Conservation (phyloP, 2,329 filamentous ascomycete genomes). For the Rachicladosporium sp. region DNA sequence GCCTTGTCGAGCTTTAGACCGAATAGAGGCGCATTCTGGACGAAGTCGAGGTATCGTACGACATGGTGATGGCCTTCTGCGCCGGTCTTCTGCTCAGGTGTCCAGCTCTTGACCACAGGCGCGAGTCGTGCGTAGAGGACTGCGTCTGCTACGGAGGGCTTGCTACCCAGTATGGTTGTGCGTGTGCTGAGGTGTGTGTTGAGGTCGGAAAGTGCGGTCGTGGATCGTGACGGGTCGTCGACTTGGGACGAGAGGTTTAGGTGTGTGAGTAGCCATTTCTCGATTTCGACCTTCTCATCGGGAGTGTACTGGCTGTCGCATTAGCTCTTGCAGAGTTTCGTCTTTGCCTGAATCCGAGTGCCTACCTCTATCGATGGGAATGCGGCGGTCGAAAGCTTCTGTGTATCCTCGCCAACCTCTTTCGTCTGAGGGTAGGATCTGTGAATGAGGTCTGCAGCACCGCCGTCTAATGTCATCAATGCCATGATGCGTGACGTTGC, state of each 20-base stretch:
- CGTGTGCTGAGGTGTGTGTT: conserved; percentile 80
- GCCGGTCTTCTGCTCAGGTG: conserved; percentile 74
- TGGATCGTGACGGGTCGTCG: conserved; percentile 44
- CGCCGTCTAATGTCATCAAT: too few relatives aligned
- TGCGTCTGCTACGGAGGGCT: conserved; percentile 79
- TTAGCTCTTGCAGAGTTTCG: too few relatives aligned
- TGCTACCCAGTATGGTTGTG: conserved; percentile 77
- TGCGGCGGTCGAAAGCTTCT: conserved; percentile 23
- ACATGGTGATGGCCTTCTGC: conserved; percentile 83
- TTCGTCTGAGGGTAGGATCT: conserved; percentile 22
- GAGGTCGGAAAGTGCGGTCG: conserved; percentile 61
- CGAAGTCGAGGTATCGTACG: conserved; percentile 83
- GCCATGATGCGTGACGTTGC: too few relatives aligned
- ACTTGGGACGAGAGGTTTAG: conserved; percentile 52
- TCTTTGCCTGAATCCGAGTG: background rate
- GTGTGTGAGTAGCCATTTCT: conserved; percentile 70
- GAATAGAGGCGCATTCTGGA: conserved; percentile 71
- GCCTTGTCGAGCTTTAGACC: conserved; percentile 53
- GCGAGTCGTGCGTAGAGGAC: conserved; percentile 70
- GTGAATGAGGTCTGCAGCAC: conserved; percentile 14
- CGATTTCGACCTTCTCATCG: conserved; percentile 73
- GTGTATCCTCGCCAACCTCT: conserved; percentile 19
- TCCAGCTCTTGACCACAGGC: conserved; percentile 67
- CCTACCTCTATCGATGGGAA: conserved; percentile 22
- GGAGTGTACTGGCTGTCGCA: conserved; percentile 49